Evolutionary conservation across 495 filamentous ascomycete genomes (phyloP), one percentile per base, ranked within the genome.

Genomic region (Aspergillus heteromorphus): DNA sequence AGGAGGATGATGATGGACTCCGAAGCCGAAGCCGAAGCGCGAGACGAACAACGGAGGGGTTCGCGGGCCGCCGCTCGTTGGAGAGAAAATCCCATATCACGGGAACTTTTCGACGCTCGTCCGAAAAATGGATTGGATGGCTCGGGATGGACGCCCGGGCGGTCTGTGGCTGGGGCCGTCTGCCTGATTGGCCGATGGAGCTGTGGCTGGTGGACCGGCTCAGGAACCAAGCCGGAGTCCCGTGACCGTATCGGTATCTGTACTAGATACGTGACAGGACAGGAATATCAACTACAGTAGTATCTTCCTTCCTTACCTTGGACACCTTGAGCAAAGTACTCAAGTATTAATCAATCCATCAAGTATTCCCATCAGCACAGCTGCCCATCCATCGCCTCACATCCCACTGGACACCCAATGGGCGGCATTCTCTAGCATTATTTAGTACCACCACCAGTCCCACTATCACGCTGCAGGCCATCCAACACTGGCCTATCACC

Each of bases 1-100:
- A n/a, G n/a, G n/a, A n/a, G n/a, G 45, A 42, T 20, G 19, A 61
- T 23, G 34, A 53, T 52, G 49, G 47, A 19, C 18, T 48, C 48
- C 38, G 38, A 57, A 18, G 29, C 40, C 40, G 45, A 16, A 53
- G 50, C 48, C 38, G 38, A 57, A 18, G 29, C 40, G 45, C 49
- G 20, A 53, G 50, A 54, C 48, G 38, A 55, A 57, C 45, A 48
- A 53, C 53, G 51, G 55, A 54, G 57, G 56, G 62, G 56, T 59
- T 56, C 19, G 50, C 13, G 40, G 40, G 57, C 52, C 51, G 61
- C 55, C 53, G 59, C 56, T 62, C 59, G 53, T 58, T 58, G 57
- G 40, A 53, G 55, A 53, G 56, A 62, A 60, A 65, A 57, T 51
- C 47, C 49, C 38, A 58, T 56, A 59, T 55, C 51, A 58, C 55